Evolutionary conservation across 352 stramenopile species (phyloP).

Genomic region (Pythium aristosporum): DNA sequence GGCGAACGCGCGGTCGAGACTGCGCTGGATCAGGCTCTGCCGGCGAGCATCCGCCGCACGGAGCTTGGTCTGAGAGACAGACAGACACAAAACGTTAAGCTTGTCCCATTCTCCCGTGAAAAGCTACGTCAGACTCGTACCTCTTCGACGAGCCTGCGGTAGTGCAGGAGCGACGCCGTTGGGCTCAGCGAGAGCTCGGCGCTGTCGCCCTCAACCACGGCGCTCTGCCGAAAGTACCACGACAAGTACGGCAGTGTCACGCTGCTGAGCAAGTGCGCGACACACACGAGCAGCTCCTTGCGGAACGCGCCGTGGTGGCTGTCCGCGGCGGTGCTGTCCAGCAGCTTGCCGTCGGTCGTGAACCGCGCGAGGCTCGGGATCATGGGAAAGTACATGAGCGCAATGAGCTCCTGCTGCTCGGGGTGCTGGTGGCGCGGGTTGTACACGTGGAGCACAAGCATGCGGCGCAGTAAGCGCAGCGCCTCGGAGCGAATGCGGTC

Average conservation of each 20-base stretch:
- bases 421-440: slow-evolving; percentile 42
- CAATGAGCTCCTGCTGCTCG: slow-evolving; percentile 57
- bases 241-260: slow-evolving; percentile 45
- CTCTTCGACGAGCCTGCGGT: slow-evolving; percentile 43
- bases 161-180: slow-evolving; percentile 49
- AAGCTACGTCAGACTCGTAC: slow-evolving; percentile 19
- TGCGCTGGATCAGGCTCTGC: slow-evolving; percentile 26
- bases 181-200: slow-evolving; percentile 28
- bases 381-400: slow-evolving; percentile 60
- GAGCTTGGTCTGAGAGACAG: slow-evolving; percentile 17
- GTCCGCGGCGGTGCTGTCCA: slow-evolving; percentile 8
- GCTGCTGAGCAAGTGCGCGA: slow-evolving; percentile 58
- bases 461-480: slow-evolving; percentile 49
- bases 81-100: neutral
- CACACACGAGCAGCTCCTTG: slow-evolving; percentile 65
- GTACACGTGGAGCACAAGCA: slow-evolving; percentile 64
- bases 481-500: slow-evolving; percentile 57
- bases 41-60: slow-evolving; percentile 4
- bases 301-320: slow-evolving; percentile 32
- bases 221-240: slow-evolving; percentile 42
- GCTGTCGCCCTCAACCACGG: slow-evolving; percentile 3
- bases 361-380: slow-evolving; percentile 47
- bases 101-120: neutral
- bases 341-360: slow-evolving; percentile 46
- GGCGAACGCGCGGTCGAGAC: slow-evolving; percentile 19